Base-by-base conservation (phyloP, 2,329 filamentous ascomycete genomes). In the Penicillium sumatraense region DNA sequence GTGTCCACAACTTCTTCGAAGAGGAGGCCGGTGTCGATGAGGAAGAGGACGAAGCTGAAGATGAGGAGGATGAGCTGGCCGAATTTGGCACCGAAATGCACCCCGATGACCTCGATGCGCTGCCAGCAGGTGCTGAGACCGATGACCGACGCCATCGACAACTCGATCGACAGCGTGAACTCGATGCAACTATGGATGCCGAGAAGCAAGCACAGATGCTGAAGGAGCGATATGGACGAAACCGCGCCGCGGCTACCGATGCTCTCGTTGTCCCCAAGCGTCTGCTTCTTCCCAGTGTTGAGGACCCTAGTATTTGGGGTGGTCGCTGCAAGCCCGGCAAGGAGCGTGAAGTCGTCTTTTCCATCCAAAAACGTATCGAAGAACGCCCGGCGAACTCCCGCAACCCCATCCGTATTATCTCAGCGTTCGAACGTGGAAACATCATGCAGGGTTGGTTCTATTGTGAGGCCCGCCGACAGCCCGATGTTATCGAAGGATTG, bases 21-120 rank as follows among this genome's bases (percentile, higher is more conserved):
- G 91, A 93, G 69, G 95, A 99, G 81, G 95, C 95, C 73, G 95
- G 97, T 78, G 95, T 99, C 65, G 95, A 98, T 70, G 95, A 90
- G 56, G 87, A 96, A 61, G 92, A 96, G 66, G 92, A 96, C 66
- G 88, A 85, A 63, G 90, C 90, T 58, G 91, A 96, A 61, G 91
- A 96, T 49, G 93, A 97, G 65, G 91, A 96, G 65, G 92, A 96
- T 51, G 86, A 90, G 56, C 88, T 92, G 65, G 91, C 83, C 54
- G 91, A 91, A 63, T 91, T 95, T 71, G 92, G 92, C 70, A 90
- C 91, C 63, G 90, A 96, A 72, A 90, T 90, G 60, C 92, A 98
- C 72, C 91, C 91, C 6, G 93, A 96, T 73, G 93, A 98, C 71
- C 81, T 93, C 33, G 89, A 88, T 67, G 91, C 95, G 63, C 74